phyloP scores from a whole-genome alignment of 2,329 filamentous ascomycete genomes.

The Tolypocladium paradoxum region DNA sequence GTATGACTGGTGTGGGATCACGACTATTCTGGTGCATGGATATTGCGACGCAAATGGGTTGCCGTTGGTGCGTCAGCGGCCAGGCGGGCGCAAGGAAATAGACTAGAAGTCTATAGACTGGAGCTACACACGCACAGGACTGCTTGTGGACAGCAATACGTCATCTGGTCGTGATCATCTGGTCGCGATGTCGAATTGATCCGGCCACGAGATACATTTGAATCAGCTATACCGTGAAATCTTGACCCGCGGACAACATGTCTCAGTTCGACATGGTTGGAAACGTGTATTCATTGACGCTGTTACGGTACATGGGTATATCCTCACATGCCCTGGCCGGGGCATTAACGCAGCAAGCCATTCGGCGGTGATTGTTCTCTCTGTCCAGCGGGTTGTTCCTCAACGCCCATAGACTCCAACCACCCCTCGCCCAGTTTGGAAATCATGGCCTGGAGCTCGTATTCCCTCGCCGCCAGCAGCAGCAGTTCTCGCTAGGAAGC shows the following conservation, averaged over 20 bases:
- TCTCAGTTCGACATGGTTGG: not conserved
- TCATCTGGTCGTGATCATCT: too few species aligned
- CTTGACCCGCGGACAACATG: not conserved
- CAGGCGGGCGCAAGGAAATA: not conserved
- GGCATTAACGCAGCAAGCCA: not conserved
- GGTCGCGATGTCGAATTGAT: not conserved
- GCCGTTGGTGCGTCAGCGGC: not conserved
- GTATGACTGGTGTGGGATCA: not conserved
- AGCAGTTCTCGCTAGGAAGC: slow-evolving; percentile 8
- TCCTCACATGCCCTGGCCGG: not conserved
- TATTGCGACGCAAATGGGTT: not conserved
- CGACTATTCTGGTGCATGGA: too few species aligned
- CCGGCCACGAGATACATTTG: too few species aligned
- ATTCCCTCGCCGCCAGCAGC: not conserved
- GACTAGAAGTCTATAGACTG: not conserved
- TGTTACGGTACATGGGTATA: not conserved
- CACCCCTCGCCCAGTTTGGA: not conserved
- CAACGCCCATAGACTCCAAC: not conserved
- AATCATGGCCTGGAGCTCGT: too few species aligned
- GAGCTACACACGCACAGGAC: not conserved
- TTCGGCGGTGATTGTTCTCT: not conserved
- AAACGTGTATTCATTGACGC: not conserved
- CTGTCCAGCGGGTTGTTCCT: not conserved
- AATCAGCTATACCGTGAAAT: not conserved
- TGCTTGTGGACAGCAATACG: too few species aligned